phyloP scores from a whole-genome alignment of 768 basidiomycete species.

The Aureoboletus auriporus region DNA sequence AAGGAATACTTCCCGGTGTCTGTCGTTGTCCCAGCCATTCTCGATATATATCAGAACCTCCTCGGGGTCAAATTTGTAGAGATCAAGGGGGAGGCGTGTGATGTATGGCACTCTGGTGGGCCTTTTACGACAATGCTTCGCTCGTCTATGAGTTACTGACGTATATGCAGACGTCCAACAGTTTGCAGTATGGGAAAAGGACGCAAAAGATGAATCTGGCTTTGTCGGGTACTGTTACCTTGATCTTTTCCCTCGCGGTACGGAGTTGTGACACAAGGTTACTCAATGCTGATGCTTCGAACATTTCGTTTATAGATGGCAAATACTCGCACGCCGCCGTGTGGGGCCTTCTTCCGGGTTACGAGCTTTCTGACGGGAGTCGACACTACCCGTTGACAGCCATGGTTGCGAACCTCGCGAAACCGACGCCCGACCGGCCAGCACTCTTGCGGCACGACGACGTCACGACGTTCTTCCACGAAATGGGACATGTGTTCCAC shows the following conservation, averaged over 20 bases:
- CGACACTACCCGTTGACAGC: conserved; percentile 71
- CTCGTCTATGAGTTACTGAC: not conserved
- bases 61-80: conserved; percentile 68
- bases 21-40: conserved; percentile 76
- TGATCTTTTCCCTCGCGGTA: conserved; percentile 82
- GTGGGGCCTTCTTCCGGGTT: conserved; percentile 72
- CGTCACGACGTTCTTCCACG: conserved; percentile 90
- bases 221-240: conserved; percentile 87
- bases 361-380: conserved; percentile 49
- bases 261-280: conserved; percentile 1
- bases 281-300: not conserved
- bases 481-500: conserved; percentile 79
- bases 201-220: conserved; percentile 61
- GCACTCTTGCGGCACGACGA: conserved; percentile 86
- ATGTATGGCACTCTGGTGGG: conserved; percentile 79
- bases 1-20: conserved; percentile 90
- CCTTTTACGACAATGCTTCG: conserved; percentile 3
- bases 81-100: conserved; percentile 49
- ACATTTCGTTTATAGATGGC: conserved; percentile 38
- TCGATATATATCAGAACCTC: conserved; percentile 79
- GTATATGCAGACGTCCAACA: conserved; percentile 64
- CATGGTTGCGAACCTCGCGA: conserved; percentile 91
- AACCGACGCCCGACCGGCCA: conserved; percentile 74
- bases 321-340: conserved; percentile 90
- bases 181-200: conserved; percentile 82